Base-by-base conservation (phyloP, 176 grass and related monocot species). In the Avena eriantha region DNA sequence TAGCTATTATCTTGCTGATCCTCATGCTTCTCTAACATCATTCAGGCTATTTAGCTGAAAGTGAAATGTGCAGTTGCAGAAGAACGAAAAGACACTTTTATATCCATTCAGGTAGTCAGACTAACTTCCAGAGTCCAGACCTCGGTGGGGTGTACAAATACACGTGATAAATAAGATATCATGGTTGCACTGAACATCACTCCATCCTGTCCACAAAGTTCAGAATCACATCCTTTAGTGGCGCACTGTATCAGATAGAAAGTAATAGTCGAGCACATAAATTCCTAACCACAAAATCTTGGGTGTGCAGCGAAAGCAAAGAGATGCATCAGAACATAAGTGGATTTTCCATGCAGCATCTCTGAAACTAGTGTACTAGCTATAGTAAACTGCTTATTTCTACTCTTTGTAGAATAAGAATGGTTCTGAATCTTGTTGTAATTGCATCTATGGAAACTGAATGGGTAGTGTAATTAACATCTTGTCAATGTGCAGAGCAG, bases 401-500 rank as follows among this genome's bases (percentile, higher is more conserved):
- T n/a, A 14, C 3, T 26, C 36, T 68, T 82, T 83, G 5, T 21
- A 51, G 56, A 23, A 8, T 56, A 78, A 47, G n/a, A 78, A 69
- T 85, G 46, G 3, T 12, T 82, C 12, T 73, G 45, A 36, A 26
- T 89, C 70, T 86, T 16, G n/a, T 34, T 85, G 21, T 21, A 73
- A 48, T 68, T 73, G 36, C 12, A 43, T 47, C 3, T 50, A 10
- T 78, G 57, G 60, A 34, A 36, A 73, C 13, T 60, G 4, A 33
- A 66, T 54, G 8, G 33, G 26, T 47, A 23, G 53, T 85, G 10
- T 68, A 85, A 54, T 88, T 80, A 47, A 49, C 69, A 53, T 85
- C 63, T 68, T 84, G 10, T 22, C 77, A 58, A 58, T 89, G 36
- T 83, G 45, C 90, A 94, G 97, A 98, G 85, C 97, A 96, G 76